Base-by-base conservation (phyloP, 345 rosid genomes). In the Syzygium grande region DNA sequence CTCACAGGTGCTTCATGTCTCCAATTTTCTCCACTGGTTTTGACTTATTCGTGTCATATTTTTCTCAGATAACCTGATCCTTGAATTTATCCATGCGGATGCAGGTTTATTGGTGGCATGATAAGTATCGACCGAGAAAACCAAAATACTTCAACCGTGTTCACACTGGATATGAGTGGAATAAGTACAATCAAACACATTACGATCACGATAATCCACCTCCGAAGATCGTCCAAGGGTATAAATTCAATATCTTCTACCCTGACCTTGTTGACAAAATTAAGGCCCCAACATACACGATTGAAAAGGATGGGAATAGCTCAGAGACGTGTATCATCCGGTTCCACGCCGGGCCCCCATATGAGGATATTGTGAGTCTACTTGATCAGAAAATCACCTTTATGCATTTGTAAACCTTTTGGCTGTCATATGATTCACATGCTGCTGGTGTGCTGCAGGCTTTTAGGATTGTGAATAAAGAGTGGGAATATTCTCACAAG, bases 131-230 rank as follows among this genome's bases (percentile, higher is more conserved):
- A 61, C 99, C 99, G 11, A 90, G 99, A 92, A 97, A 97, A 86
- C 99, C 99, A 1, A 97, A 96, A 87, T 96, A 97, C 87, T 97
- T 95, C 93, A 97, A 96, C 89, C 93, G 99, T 13, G 99, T 96
- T n/a, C 99, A 97, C 92, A 97, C 99, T 21, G 99, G 99, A 83
- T 97, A 96, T 46, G 99, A 97, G 90, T 97, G 99, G 99, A 97
- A 95, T 93, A 97, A 97, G 85, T 97, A 97, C 89, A 96, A 95
- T 86, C 99, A 97, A 80, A 96, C 99, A 2, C 98, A 96, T 85
- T 97, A 96, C 15, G 98, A 97, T 90, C 99, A 97, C 51, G 99
- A 97, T 90, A 97, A 97, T 85, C 99, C 98, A 4, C 99, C 99
- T 78, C 99, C 99, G 7, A 96, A 97, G 91, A 92, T 93, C 30